These are phyloP conservation scores for Pholiota molesta DNA, from an alignment of 768 basidiomycete genomes.

Conservation along the genomic window DNA sequence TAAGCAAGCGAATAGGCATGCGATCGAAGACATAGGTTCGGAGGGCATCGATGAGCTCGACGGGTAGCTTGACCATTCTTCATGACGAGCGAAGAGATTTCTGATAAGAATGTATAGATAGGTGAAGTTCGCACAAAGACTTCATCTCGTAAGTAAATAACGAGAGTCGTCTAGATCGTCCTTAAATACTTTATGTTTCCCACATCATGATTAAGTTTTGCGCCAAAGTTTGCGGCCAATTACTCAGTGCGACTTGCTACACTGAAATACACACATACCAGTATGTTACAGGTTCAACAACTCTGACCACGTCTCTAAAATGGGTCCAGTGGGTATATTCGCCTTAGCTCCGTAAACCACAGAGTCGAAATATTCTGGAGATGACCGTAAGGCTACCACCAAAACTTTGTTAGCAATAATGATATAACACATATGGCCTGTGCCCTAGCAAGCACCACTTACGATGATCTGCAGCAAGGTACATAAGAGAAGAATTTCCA, in stretches of 20 bases:
- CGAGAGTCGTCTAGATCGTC: too few species aligned
- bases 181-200: too few species aligned
- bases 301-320: not conserved
- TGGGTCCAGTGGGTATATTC: not conserved
- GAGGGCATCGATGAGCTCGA: slow-evolving; percentile 4
- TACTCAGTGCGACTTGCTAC: too few species aligned
- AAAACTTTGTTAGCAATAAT: not conserved
- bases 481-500: not conserved
- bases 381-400: not conserved
- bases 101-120: not conserved
- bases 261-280: too few species aligned
- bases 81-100: not conserved
- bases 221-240: too few species aligned
- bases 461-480: not conserved
- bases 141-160: not conserved
- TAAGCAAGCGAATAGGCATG: slow-evolving; percentile 6
- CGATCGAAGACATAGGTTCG: slow-evolving; percentile 5
- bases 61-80: slow-evolving; percentile 3
- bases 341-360: not conserved
- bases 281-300: not conserved
- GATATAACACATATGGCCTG: not conserved
- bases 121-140: too few species aligned
- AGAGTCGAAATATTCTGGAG: not conserved
- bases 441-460: not conserved
- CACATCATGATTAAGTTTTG: too few species aligned